phyloP scores from a whole-genome alignment of 2,329 filamentous ascomycete species.

The Bipolaris sorokiniana region DNA sequence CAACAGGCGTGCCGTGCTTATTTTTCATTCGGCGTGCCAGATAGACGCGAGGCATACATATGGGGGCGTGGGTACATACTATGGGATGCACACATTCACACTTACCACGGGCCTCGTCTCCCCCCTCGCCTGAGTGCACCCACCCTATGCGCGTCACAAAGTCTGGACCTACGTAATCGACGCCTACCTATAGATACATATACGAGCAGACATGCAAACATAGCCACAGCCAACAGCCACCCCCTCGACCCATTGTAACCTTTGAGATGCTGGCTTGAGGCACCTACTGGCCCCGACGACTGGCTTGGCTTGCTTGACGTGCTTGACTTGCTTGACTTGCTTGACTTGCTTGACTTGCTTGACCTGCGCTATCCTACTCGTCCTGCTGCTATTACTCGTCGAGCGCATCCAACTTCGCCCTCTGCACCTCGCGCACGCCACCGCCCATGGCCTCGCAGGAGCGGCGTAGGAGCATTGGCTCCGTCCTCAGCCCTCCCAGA shows the following conservation, averaged over 20 bases:
- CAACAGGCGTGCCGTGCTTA: conserved; percentile 2
- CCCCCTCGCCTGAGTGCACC: neutral
- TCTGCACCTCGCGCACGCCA: neutral
- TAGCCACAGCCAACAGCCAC: neutral
- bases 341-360: neutral
- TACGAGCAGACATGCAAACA: no score
- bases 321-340: neutral
- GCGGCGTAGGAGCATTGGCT: conserved; percentile 32
- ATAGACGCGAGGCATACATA: neutral
- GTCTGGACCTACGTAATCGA: conserved; percentile 23
- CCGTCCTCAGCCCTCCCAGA: conserved; percentile 17
- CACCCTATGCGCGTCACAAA: conserved; percentile 6
- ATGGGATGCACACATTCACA: neutral
- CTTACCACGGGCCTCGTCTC: neutral
- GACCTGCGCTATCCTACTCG: neutral
- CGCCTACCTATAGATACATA: neutral
- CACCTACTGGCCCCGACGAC: neutral
- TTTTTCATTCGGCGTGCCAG: neutral
- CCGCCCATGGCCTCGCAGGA: conserved; percentile 32
- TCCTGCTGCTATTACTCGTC: conserved; percentile 1
- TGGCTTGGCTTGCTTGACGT: neutral
- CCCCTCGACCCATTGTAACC: conserved; percentile 3
- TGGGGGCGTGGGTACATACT: no score
- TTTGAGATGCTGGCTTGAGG: conserved; percentile 13
- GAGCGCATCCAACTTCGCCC: neutral